Percentiles rank a stretch among this genome's conserved stretches.
phyloP scores from a whole-genome alignment of 441 rosid species.

The Erodium texanum region DNA sequence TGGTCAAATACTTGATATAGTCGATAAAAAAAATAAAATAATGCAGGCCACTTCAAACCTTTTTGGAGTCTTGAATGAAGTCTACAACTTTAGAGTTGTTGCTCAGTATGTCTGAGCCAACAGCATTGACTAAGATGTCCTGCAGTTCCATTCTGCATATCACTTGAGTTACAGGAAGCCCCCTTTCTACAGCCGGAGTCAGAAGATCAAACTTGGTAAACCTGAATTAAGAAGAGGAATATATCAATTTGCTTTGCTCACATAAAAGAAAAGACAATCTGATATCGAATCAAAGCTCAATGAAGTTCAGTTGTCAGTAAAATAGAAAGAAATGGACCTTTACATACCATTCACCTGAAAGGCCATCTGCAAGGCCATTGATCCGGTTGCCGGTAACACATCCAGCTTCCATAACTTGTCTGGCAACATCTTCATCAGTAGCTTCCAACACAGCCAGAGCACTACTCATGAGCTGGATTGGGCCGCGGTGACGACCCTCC shows the following conservation, averaged over 20 bases:
- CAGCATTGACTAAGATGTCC: conserved; percentile 22
- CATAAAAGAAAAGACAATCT: too few relatives aligned
- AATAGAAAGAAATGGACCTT: too few relatives aligned
- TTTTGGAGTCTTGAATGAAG: conserved; percentile 17
- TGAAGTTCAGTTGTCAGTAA: too few relatives aligned
- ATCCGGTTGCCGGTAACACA: conserved; percentile 26
- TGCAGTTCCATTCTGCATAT: conserved; percentile 25
- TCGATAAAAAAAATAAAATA: too few relatives aligned
- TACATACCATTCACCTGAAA: background rate
- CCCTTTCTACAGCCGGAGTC: conserved; percentile 20
- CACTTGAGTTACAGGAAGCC: conserved; percentile 22
- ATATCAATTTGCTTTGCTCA: too few relatives aligned
- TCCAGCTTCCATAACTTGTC: conserved; percentile 18
- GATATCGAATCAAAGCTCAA: too few relatives aligned
- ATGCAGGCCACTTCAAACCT: conserved; percentile 16
- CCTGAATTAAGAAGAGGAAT: conserved; percentile 17
- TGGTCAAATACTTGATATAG: too few relatives aligned
- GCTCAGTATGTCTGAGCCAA: conserved; percentile 22
- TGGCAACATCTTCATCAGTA: conserved; percentile 18
- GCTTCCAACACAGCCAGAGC: conserved; percentile 19
- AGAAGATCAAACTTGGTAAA: conserved; percentile 23
- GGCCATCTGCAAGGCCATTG: conserved; percentile 24
- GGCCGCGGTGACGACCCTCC: conserved; percentile 22
- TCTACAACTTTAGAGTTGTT: conserved; percentile 27
- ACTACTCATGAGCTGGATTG: conserved; percentile 20